phyloP scores from a whole-genome alignment of 2,329 filamentous ascomycete species.

The Fusarium miscanthi region DNA sequence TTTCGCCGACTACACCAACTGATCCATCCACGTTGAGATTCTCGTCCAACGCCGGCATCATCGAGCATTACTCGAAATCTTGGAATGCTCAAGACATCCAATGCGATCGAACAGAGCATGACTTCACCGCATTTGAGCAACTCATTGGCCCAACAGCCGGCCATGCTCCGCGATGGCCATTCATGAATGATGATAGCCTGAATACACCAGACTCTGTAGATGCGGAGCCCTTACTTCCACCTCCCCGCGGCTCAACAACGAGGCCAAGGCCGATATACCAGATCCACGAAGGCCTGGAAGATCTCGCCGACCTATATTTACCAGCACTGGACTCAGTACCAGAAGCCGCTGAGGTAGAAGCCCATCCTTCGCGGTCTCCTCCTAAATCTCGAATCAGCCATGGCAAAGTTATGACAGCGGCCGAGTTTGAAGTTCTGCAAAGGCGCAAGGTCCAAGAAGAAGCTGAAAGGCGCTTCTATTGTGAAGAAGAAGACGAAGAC shows the following conservation, averaged over 20 bases:
- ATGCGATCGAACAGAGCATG: not conserved
- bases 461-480: not conserved
- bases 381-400: not conserved
- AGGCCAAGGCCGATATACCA: not conserved
- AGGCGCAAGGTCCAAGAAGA: constrained; percentile 6
- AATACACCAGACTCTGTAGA: constrained; percentile 1
- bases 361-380: not conserved
- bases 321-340: not conserved
- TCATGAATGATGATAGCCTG: constrained; percentile 26
- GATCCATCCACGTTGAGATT: constrained; percentile 4
- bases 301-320: constrained; percentile 5
- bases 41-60: constrained; percentile 24
- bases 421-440: constrained; percentile 15
- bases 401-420: constrained; percentile 21
- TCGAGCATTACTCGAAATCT: constrained; percentile 22
- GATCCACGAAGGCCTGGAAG: constrained; percentile 10
- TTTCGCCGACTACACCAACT: not conserved
- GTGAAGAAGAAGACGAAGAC: constrained; percentile 10
- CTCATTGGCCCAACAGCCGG: not conserved
- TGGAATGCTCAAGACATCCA: constrained; percentile 4
- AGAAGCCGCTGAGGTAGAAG: not conserved
- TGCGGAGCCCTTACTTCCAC: not conserved
- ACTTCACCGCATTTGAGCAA: not conserved
- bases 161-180: constrained; percentile 24
- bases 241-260: not conserved